These are phyloP conservation scores for Beauveria brongniartii DNA, from an alignment of 2,329 filamentous ascomycete genomes.

Conservation along the genomic window DNA sequence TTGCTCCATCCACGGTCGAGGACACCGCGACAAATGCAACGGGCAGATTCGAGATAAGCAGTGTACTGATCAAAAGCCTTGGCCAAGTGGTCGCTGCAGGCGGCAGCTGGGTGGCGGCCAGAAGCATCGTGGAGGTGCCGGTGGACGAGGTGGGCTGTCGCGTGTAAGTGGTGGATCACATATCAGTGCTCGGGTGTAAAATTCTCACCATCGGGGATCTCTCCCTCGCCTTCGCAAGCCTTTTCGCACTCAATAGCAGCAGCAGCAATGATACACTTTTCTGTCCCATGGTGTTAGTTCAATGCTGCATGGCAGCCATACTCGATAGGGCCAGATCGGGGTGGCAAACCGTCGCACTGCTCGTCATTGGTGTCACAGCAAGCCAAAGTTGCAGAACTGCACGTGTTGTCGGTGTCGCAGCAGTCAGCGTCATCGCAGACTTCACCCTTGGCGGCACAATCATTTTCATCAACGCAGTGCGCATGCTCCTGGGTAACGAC, in stretches of 20 bases:
- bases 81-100: constrained; percentile 25
- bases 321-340: not conserved
- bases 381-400: constrained; percentile 14
- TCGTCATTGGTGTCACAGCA: constrained; percentile 22
- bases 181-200: not conserved
- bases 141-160: constrained; percentile 8
- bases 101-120: constrained; percentile 18
- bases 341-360: constrained; percentile 18
- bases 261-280: constrained; percentile 24
- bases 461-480: constrained; percentile 4
- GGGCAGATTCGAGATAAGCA: constrained; percentile 27
- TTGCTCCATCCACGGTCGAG: constrained; percentile 21
- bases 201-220: constrained; percentile 2
- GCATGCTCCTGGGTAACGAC: constrained; percentile 3
- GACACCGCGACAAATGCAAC: constrained; percentile 29
- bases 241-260: constrained; percentile 24
- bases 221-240: constrained; percentile 19
- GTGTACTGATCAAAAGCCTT: constrained; percentile 27
- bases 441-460: constrained; percentile 7
- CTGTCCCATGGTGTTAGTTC: constrained; percentile 12
- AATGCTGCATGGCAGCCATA: not conserved
- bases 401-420: constrained; percentile 15
- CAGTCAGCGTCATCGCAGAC: constrained; percentile 14
- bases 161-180: constrained; percentile 11
- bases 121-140: constrained; percentile 21